A percentile compares a stretch with the other conserved stretches of the same genome.
Evolutionary conservation across 2,329 filamentous ascomycete species (phyloP).

Genomic region (Alternaria ventricosa): DNA sequence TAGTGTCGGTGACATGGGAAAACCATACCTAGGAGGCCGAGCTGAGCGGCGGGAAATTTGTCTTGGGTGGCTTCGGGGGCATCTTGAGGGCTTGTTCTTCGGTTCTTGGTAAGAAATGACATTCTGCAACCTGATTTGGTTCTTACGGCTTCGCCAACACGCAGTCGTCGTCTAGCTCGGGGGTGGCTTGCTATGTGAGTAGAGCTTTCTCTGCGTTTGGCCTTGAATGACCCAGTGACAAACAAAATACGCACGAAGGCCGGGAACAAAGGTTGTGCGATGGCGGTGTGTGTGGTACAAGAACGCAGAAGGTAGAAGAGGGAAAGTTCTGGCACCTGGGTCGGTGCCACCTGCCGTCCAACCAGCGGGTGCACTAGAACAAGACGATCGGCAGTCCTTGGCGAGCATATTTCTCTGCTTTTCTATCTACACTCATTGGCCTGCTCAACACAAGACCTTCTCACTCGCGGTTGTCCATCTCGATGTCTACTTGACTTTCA

Average conservation of each 20-base stretch:
- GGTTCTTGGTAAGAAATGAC: constrained; percentile 65
- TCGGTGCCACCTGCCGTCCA: background rate
- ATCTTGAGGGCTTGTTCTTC: constrained; percentile 64
- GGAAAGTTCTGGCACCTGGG: constrained; percentile 8
- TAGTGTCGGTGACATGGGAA: background rate
- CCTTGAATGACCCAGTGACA: constrained; percentile 6
- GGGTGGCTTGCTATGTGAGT: constrained; percentile 13
- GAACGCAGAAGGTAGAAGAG: constrained; percentile 3
- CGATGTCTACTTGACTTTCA: background rate
- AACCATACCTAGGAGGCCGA: constrained; percentile 79
- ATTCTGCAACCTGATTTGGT: constrained; percentile 56
- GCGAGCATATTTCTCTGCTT: constrained; percentile 2
- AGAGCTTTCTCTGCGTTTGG: constrained; percentile 22
- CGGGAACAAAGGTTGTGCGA: constrained; percentile 6
- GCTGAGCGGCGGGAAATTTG: constrained; percentile 76
- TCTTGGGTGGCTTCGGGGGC: constrained; percentile 65
- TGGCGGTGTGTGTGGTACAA: constrained; percentile 2
- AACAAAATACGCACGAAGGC: background rate
- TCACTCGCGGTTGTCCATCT: background rate
- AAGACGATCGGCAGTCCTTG: constrained; percentile 21
- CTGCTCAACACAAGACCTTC: background rate
- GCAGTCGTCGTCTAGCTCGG: constrained; percentile 21
- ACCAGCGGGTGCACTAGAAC: constrained; percentile 12
- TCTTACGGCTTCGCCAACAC: constrained; percentile 57
- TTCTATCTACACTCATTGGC: background rate